Conservation (phyloP, 164 flowering plant genomes). For the Saururus chinensis region DNA sequence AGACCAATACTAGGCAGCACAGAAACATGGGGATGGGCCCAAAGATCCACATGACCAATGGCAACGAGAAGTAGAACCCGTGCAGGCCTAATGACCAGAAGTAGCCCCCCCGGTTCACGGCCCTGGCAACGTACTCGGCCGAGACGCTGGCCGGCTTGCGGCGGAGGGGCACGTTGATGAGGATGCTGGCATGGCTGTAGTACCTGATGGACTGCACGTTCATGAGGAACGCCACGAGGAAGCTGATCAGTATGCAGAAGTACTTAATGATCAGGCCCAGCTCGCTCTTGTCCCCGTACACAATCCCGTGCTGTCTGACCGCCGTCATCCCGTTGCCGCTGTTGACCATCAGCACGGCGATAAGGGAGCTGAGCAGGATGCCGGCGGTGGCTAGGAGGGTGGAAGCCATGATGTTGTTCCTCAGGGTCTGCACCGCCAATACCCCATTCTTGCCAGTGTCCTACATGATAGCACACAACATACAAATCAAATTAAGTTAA, state of each 20-base stretch:
- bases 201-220: conserved; percentile 81
- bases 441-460: conserved; percentile 62
- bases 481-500: no score
- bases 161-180: conserved; percentile 70
- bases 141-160: conserved; percentile 26
- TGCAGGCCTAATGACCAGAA: conserved; percentile 80
- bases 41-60: conserved; percentile 77
- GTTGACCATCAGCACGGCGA: conserved; percentile 56
- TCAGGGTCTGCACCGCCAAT: conserved; percentile 69
- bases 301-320: neutral
- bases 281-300: conserved; percentile 42
- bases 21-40: conserved; percentile 82
- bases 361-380: conserved; percentile 68
- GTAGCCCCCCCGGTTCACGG: conserved; percentile 56
- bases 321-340: neutral
- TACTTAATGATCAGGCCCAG: conserved; percentile 49
- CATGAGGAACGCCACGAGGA: conserved; percentile 57
- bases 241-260: conserved; percentile 63
- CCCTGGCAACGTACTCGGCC: conserved; percentile 46
- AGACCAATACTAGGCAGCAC: conserved; percentile 39
- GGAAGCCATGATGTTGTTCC: conserved; percentile 96
- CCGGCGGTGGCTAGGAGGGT: conserved; percentile 77
- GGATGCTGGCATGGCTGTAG: conserved; percentile 82
- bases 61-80: conserved; percentile 80
- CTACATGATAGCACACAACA: conserved; percentile 15